Percentiles rank a stretch among this genome's conserved stretches.
These are phyloP conservation scores for Cystoderma amianthinum DNA, from an alignment of 768 basidiomycete species.

Conservation along the genomic window DNA sequence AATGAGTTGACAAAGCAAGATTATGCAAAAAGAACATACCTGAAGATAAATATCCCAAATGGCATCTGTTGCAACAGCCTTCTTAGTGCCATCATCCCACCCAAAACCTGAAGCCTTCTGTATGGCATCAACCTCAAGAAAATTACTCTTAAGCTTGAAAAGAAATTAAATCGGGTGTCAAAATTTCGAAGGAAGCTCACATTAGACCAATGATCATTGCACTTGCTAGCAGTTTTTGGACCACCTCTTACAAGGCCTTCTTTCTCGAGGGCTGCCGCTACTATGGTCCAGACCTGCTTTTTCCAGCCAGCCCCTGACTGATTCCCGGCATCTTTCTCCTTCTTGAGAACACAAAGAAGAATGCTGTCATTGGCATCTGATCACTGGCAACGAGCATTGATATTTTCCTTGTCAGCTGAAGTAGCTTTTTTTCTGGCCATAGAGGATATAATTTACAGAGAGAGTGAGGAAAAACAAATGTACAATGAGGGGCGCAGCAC, in stretches of 20 bases:
- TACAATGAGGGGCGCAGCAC: not conserved
- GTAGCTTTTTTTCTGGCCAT: not conserved
- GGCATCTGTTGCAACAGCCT: not conserved
- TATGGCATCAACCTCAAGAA: slow-evolving; percentile 2
- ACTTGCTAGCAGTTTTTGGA: slow-evolving; percentile 2
- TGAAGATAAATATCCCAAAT: not conserved
- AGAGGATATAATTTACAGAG: not conserved
- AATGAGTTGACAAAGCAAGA: too few relatives aligned
- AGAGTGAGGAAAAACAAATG: not conserved
- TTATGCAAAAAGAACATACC: not conserved
- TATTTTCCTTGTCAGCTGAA: not conserved
- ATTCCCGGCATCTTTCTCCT: not conserved
- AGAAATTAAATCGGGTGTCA: not conserved
- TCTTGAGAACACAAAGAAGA: not conserved
- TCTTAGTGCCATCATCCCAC: slow-evolving; percentile 6
- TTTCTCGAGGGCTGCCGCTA: not conserved
- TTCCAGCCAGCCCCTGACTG: not conserved
- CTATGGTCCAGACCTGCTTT: not conserved
- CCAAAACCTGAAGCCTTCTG: slow-evolving; percentile 5
- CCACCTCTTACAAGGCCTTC: not conserved
- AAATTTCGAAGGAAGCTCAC: not conserved
- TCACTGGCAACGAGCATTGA: not conserved
- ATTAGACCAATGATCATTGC: slow-evolving; percentile 2
- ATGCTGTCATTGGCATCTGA: not conserved
- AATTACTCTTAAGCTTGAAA: slow-evolving; percentile 4